Evolutionary conservation across 1,284 basidiomycete genomes (phyloP), one percentile per base, ranked within the genome.

Genomic region (Tylopilus sp.): DNA sequence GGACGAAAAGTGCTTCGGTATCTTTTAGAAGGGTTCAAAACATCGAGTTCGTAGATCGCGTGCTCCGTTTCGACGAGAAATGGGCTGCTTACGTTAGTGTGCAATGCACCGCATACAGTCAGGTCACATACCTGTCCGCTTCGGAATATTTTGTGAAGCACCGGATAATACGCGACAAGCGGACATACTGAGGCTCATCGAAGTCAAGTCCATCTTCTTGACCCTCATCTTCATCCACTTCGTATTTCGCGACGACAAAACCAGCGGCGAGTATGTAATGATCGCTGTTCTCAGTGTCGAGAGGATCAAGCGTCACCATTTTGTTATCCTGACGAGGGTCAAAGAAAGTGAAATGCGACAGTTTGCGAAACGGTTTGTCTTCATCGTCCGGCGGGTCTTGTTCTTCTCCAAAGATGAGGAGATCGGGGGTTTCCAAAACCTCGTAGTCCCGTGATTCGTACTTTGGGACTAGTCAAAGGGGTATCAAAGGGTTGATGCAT

Each of bases 51-150:
- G 71, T 92, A 93, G 82, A 86, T 88, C 0, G 88, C 88, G 64
- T 81, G 82, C 33, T 81, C 68, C 0, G 91, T 92, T 69, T 91
- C 85, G 18, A 93, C 80, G 62, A 82, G 90, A 13, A 91, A 74
- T 1, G 88, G 84, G 22, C 91, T 93, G 52, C 33, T 60, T 32
- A 49, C 49, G 26, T 62, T 39, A 58, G 15, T 24, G 41, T 49
- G 39, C 32, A 24, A 4, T 62, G 41, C 39, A 18, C 38, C 6
- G 13, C 60, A 32, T 33, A 9, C 60, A 33, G 29, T 62, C 61
- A 44, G 61, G 56, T 38, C 58, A 60, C 82, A 59, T 61, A 85
- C 89, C 79, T 77, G 77, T 81, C 64, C 2, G 53, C 56, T 22
- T 72, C 76, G 26, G 66, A 70, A 58, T 82, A 85, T 61, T 83